phyloP scores from a whole-genome alignment of 495 filamentous ascomycete genomes.

The Pseudevernia furfuracea region DNA sequence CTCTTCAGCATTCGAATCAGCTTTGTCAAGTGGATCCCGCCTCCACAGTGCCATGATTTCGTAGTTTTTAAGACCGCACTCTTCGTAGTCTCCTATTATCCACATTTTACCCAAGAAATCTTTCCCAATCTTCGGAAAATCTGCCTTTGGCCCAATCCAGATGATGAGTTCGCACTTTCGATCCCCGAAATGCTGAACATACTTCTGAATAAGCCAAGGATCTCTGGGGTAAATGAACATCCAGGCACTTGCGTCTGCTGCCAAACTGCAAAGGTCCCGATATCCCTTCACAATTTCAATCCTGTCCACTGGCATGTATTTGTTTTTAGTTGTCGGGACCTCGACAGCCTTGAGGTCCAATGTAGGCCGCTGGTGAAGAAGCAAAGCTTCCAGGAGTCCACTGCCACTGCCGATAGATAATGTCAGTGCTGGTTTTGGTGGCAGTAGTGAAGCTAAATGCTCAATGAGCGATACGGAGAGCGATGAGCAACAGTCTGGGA shows the following conservation, averaged over 20 bases:
- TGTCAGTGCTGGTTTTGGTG: constrained; percentile 34
- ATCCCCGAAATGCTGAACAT: constrained; percentile 33
- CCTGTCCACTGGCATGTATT: constrained; percentile 38
- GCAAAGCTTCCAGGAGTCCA: constrained; percentile 46
- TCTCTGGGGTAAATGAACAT: constrained; percentile 53
- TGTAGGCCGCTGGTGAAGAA: constrained; percentile 28
- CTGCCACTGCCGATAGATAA: constrained; percentile 50
- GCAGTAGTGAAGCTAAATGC: constrained; percentile 35
- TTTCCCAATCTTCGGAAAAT: constrained; percentile 41
- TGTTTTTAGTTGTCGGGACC: constrained; percentile 31
- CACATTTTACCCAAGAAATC: constrained; percentile 28
- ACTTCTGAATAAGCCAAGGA: constrained; percentile 37
- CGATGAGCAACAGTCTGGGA: constrained; percentile 41
- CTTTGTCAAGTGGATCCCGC: background rate
- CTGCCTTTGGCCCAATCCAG: constrained; percentile 45
- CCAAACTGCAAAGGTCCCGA: constrained; percentile 34
- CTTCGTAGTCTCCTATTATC: constrained; percentile 18
- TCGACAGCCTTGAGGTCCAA: constrained; percentile 31
- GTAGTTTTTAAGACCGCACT: constrained; percentile 9
- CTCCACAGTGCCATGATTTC: constrained; percentile 10
- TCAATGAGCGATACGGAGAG: constrained; percentile 39
- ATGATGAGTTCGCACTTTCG: constrained; percentile 33
- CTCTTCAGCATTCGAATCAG: background rate
- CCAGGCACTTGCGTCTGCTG: constrained; percentile 38
- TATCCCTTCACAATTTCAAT: constrained; percentile 39